Conservation (phyloP, 1,284 basidiomycete genomes). For the Puccinia coronata region DNA sequence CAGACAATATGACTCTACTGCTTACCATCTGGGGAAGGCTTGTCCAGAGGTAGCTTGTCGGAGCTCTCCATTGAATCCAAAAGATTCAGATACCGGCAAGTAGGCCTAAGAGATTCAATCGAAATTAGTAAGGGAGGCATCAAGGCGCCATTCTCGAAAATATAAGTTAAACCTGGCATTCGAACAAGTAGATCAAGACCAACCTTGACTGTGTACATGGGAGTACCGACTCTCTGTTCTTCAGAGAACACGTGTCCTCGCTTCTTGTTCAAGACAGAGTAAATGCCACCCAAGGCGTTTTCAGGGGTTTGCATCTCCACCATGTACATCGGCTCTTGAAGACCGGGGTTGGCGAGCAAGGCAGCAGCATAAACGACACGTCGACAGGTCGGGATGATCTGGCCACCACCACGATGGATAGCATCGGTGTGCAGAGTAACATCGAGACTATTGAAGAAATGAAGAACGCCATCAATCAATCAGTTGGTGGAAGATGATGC, state of each 20-base stretch:
- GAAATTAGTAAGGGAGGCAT: not conserved
- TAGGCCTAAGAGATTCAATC: conserved; percentile 65
- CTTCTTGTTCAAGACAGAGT: conserved; percentile 88
- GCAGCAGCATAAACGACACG: conserved; percentile 96
- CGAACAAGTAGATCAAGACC: not conserved
- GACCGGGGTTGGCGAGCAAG: conserved; percentile 82
- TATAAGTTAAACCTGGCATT: not conserved
- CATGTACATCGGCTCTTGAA: conserved; percentile 97
- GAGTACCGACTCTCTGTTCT: conserved; percentile 95
- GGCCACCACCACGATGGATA: conserved; percentile 99
- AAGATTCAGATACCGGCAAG: conserved; percentile 94
- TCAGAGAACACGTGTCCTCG: conserved; percentile 98
- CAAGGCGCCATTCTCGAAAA: too few relatives aligned
- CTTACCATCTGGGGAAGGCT: conserved; percentile 89
- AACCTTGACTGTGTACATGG: conserved; percentile 97
- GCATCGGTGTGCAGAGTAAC: conserved; percentile 84
- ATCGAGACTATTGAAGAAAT: conserved; percentile 34
- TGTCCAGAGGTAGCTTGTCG: conserved; percentile 91
- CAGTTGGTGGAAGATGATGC: not conserved
- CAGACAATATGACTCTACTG: conserved; percentile 66
- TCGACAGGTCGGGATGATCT: conserved; percentile 92
- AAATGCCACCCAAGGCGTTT: conserved; percentile 97
- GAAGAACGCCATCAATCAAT: not conserved
- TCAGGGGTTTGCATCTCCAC: conserved; percentile 99
- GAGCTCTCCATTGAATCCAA: conserved; percentile 97